These are phyloP conservation scores for Trematosphaeria pertusa DNA, from an alignment of 2,329 filamentous ascomycete species.

Conservation along the genomic window DNA sequence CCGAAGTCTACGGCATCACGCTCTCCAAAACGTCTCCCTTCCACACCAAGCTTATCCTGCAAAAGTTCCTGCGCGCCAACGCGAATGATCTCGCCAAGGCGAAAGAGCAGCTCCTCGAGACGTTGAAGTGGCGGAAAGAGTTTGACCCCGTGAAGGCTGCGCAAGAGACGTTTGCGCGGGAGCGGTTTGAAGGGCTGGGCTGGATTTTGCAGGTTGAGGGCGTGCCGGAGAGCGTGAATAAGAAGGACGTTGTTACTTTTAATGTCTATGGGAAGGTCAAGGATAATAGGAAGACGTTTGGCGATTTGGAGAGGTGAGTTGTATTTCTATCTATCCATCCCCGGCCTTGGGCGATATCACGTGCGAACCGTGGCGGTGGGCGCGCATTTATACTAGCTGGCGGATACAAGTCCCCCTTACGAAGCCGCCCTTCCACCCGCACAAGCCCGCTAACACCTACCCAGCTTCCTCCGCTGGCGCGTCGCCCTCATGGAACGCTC, in stretches of 20 bases:
- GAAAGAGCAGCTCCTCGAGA: constrained; percentile 77
- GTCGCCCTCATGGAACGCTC: constrained; percentile 90
- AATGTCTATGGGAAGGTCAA: constrained; percentile 92
- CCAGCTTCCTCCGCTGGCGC: constrained; percentile 89
- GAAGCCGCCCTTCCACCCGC: not conserved
- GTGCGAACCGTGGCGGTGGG: too few relatives aligned
- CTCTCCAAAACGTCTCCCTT: constrained; percentile 64
- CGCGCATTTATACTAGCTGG: too few relatives aligned
- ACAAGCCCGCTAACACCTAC: constrained; percentile 2
- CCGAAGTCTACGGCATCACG: constrained; percentile 86
- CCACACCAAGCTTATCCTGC: constrained; percentile 82
- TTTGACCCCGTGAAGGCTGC: constrained; percentile 73
- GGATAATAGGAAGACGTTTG: constrained; percentile 81
- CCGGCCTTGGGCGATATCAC: not conserved
- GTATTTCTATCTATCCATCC: not conserved
- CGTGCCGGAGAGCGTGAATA: constrained; percentile 58
- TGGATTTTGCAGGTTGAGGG: constrained; percentile 77
- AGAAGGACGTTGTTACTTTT: constrained; percentile 79
- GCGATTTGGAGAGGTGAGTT: constrained; percentile 76
- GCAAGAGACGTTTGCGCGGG: constrained; percentile 66
- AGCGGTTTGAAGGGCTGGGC: constrained; percentile 79
- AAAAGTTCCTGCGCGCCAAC: constrained; percentile 95
- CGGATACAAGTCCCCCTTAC: too few relatives aligned
- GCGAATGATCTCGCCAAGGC: constrained; percentile 76
- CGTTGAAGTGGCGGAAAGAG: constrained; percentile 82